Base-by-base conservation (phyloP, 2,329 filamentous ascomycete species). In the Microthyrium microscopicum region DNA sequence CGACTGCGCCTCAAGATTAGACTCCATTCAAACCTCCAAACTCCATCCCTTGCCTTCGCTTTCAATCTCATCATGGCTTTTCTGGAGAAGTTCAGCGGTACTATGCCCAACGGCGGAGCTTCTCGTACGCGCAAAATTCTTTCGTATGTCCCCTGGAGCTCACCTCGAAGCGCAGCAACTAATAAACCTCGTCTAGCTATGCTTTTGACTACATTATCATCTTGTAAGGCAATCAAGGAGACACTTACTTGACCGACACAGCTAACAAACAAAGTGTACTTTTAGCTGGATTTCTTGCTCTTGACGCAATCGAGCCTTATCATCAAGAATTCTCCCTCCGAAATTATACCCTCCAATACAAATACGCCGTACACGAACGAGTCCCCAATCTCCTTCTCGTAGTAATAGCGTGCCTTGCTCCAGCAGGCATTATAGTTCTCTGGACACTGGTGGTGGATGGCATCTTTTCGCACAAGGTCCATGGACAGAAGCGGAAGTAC, bases 361-460 rank as follows among this genome's bases (percentile, higher is more conserved):
- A 67, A 5, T 70, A 63, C 43, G 67, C 68, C 41, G 55, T 54
- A 4, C 54, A 65, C 15, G 68, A 73, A 46, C 61, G 65, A 32
- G 57, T 73, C 12, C 57, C 68, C 4, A 64, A 70, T 36, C 39
- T 45, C 31, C 46, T 57, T 38, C 62, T 66, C 29, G 55, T 64
- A 31, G 46, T 64, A 34, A 57, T 70, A 39, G 62, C 62, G 16
- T 55, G 61, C 27, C 47, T 56, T n/a, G 56, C 56, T 17, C 68
- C 68, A 4, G 50, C 64, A 25, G 41, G 54, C 21, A 57, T 68
- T 34, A 71, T 73, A 33, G 54, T 56, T 30, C 31, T 70, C 36
- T 71, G 69, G 48, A 70, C 68, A 3, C 50, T 73, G 34, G 51
- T 69, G 28, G 57, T 73, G 39, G 68, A 72, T 50, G 68, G 68